These are phyloP conservation scores for Cornus kousa DNA, from an alignment of 148 eudicot species.

Conservation along the genomic window DNA sequence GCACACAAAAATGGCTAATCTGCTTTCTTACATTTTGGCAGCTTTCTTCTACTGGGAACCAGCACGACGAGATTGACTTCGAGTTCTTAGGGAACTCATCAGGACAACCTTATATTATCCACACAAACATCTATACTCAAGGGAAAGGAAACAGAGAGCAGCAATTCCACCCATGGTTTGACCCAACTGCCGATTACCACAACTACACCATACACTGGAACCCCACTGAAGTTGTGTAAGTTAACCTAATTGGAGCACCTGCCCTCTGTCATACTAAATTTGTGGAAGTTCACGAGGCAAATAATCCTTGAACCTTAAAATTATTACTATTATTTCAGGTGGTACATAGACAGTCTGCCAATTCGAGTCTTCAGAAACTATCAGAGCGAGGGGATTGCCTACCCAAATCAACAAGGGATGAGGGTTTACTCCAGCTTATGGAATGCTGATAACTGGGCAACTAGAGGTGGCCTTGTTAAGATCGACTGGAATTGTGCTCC, in stretches of 20 bases:
- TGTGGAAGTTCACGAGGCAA: background rate
- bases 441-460: conserved; percentile 79
- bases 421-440: conserved; percentile 52
- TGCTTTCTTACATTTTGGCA: conserved; percentile 17
- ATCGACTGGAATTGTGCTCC: conserved; percentile 61
- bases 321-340: conserved; percentile 35
- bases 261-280: background rate
- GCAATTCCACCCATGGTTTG: conserved; percentile 73
- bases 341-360: conserved; percentile 57
- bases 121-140: conserved; percentile 64
- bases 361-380: conserved; percentile 67
- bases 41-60: conserved; percentile 50
- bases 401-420: conserved; percentile 57
- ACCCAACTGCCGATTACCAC: conserved; percentile 65
- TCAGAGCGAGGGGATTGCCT: conserved; percentile 42
- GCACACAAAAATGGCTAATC: background rate
- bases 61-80: conserved; percentile 79
- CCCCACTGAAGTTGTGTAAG: conserved; percentile 56
- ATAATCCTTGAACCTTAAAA: background rate
- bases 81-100: conserved; percentile 78
- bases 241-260: conserved; percentile 6
- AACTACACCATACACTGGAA: conserved; percentile 74
- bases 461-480: conserved; percentile 55
- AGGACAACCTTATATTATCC: conserved; percentile 65
- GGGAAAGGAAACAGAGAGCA: conserved; percentile 64